Base-by-base conservation (phyloP, 225 moss, liverwort and hornwort genomes). In the Sphagnum contortum region DNA sequence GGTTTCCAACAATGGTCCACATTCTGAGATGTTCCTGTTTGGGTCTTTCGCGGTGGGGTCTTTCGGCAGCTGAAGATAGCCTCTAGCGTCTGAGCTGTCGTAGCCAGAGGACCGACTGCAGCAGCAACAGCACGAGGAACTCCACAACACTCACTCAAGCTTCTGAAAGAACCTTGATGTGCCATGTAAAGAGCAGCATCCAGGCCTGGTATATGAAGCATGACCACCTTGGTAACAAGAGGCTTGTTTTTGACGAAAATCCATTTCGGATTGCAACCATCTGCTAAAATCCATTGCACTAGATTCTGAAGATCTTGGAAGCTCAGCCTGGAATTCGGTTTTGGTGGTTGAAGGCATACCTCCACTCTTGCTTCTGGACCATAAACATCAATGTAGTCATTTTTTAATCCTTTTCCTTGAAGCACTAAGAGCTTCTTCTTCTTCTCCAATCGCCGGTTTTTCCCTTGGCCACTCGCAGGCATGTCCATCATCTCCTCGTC, bases 231-330 rank as follows among this genome's bases (percentile, higher is more conserved):
- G 45, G 87, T 83, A 11, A 98, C 90, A 12, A 92, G 87, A 55
- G 96, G 96, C 74, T 90, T 98, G 72, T 92, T 98, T 80, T 96
- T 96, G 65, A 96, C 83, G 46, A 92, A 92, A 8, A 89, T 74
- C 92, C 92, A 96, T 57, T 76, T 90, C 7, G 96, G 96, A 69
- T 73, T 96, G 60, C 73, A 75, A 57, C 96, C 96, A 44, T 96
- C 96, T 3, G 85, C 85, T 44, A 96, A 75, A 44, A 90, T 72
- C 92, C 96, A 96, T 47, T 70, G 71, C 69, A 96, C 73, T 63
- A 96, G 73, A 57, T 76, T 87, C 71, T 89, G 92, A 64, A 96
- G 78, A 63, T 87, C 96, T 77, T 89, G 81, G 70, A 83, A 65
- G 1, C 62, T 83, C 65, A 96, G 65, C 61, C 73, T 77, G 3